Percentiles rank a stretch among this genome's conserved stretches.
These are phyloP conservation scores for Solanum dulcamara DNA, from an alignment of 257 asterid species.

Conservation along the genomic window DNA sequence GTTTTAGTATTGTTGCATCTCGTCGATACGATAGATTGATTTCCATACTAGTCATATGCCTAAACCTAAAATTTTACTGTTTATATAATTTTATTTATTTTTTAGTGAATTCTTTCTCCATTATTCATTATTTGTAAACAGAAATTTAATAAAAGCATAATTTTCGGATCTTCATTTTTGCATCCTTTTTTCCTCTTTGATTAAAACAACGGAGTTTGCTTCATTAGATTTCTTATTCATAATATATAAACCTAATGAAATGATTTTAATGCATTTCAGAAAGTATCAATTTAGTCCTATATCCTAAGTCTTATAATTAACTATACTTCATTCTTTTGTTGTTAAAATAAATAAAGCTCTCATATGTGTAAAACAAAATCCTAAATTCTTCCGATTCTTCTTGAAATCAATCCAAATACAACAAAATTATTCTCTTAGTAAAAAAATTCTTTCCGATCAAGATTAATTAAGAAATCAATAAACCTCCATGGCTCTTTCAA, in stretches of 20 bases:
- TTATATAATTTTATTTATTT: not conserved
- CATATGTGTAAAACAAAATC: not conserved
- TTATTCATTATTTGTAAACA: not conserved
- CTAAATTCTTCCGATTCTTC: not conserved
- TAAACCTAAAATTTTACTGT: no score
- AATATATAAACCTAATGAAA: not conserved
- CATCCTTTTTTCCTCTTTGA: not conserved
- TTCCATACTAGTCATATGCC: no score
- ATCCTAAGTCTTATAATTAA: not conserved
- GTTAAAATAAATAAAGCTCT: not conserved
- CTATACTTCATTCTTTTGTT: no score
- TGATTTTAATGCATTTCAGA: not conserved
- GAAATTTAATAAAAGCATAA: not conserved
- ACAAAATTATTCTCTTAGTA: not conserved
- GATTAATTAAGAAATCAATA: not conserved
- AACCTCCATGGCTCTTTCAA: not conserved
- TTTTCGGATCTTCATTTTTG: not conserved
- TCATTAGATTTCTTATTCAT: not conserved
- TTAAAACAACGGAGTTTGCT: not conserved
- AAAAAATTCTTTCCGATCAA: not conserved
- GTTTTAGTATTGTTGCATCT: not conserved
- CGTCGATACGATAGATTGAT: no score
- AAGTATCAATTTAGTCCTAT: not conserved
- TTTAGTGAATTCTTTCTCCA: not conserved
- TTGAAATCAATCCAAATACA: not conserved